Evolutionary conservation across 2,329 filamentous ascomycete genomes (phyloP).

Genomic region (Magnaporthiopsis poae): DNA sequence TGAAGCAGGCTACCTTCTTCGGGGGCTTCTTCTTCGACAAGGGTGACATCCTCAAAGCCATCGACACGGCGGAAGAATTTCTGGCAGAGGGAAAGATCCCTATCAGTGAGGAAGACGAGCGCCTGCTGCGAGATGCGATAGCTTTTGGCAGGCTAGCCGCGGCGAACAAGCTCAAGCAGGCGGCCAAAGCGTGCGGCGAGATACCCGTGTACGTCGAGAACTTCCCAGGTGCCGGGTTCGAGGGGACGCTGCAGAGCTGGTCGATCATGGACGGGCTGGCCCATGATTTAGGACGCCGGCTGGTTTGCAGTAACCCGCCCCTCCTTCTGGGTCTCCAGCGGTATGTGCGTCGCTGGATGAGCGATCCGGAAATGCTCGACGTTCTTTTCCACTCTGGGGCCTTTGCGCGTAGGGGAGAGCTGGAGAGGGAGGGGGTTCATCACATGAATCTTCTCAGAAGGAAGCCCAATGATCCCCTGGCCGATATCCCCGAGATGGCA

Average conservation of each 20-base stretch:
- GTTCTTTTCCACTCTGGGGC: constrained; percentile 37
- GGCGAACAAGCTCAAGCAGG: constrained; percentile 51
- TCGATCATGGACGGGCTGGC: constrained; percentile 45
- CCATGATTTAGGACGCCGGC: constrained; percentile 23
- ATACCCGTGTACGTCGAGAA: constrained; percentile 62
- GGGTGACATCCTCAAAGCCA: constrained; percentile 50
- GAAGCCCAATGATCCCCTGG: constrained; percentile 17
- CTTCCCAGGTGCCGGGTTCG: constrained; percentile 50
- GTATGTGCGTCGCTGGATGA: constrained; percentile 35
- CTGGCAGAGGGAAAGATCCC: constrained; percentile 49
- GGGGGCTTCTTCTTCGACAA: constrained; percentile 65
- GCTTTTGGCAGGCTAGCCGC: constrained; percentile 50
- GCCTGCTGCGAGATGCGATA: constrained; percentile 55
- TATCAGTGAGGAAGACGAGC: constrained; percentile 51
- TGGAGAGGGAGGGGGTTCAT: constrained; percentile 10
- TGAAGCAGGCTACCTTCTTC: constrained; percentile 78
- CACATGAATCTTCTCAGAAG: constrained; percentile 6
- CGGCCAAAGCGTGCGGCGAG: constrained; percentile 63
- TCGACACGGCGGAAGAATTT: constrained; percentile 60
- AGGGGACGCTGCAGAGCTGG: constrained; percentile 41
- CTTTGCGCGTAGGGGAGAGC: constrained; percentile 25
- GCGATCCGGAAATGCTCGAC: constrained; percentile 34
- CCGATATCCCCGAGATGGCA: constrained; percentile 35
- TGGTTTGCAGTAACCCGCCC: constrained; percentile 37
- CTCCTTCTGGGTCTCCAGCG: constrained; percentile 45